Evolutionary conservation across 176 grass and related monocot genomes (phyloP).

Genomic region (Avena sativa): DNA sequence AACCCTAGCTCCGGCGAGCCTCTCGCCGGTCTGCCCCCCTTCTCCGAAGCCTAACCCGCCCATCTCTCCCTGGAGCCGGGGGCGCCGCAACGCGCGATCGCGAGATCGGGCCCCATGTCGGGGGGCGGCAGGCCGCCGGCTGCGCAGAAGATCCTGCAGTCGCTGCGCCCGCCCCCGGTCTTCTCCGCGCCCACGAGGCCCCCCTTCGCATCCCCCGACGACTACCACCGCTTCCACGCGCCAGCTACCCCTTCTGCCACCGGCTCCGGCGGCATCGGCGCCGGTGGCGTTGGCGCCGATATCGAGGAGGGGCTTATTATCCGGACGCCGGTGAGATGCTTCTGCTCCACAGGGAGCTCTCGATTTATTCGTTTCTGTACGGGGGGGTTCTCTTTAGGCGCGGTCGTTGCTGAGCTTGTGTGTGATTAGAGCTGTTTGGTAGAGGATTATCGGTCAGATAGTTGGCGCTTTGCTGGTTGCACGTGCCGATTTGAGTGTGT

Average conservation of each 20-base stretch:
- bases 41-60: not conserved
- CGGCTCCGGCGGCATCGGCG: slow-evolving; percentile 35
- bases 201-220: slow-evolving; percentile 63
- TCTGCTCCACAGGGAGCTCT: slow-evolving; percentile 11
- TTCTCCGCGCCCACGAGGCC: slow-evolving; percentile 52
- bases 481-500: slow-evolving; percentile 9
- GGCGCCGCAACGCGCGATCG: slow-evolving; percentile 17
- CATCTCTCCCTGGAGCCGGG: slow-evolving; percentile 23
- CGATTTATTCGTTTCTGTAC: slow-evolving; percentile 36
- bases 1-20: slow-evolving; percentile 44
- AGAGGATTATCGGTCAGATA: not conserved
- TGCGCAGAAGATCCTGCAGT: slow-evolving; percentile 72
- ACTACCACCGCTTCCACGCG: slow-evolving; percentile 71
- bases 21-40: too few relatives aligned
- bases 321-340: slow-evolving; percentile 70
- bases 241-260: slow-evolving; percentile 29
- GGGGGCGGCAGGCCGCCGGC: slow-evolving; percentile 58
- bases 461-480: not conserved
- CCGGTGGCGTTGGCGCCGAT: slow-evolving; percentile 1
- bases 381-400: not conserved
- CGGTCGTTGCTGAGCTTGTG: slow-evolving; percentile 15
- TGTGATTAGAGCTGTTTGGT: slow-evolving; percentile 26
- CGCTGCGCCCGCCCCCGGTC: slow-evolving; percentile 46
- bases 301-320: slow-evolving; percentile 64
- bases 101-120: slow-evolving; percentile 55